Evolutionary conservation across 2,329 filamentous ascomycete species (phyloP).

Genomic region (Setomelanomma holmii): DNA sequence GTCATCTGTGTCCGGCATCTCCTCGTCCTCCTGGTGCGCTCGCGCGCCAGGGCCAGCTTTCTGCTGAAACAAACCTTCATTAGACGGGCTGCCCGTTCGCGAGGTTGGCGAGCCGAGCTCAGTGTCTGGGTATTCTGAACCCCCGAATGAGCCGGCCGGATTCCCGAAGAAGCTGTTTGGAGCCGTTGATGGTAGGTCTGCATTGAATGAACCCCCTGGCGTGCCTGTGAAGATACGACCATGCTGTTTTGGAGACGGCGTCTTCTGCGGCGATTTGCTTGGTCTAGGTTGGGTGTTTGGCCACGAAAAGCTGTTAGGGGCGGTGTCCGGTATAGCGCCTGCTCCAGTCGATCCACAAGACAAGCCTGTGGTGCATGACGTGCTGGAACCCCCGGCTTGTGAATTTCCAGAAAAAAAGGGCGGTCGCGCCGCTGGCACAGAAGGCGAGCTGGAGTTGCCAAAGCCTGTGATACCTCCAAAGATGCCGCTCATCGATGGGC

Average conservation of each 20-base stretch:
- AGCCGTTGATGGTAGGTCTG: neutral
- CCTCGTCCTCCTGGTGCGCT: neutral
- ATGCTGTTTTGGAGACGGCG: neutral
- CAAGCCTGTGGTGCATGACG: neutral
- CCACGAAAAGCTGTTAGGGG: too few species aligned
- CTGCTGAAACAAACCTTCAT: neutral
- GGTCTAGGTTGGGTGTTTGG: too few species aligned
- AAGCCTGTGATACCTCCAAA: too few species aligned
- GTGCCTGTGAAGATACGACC: neutral
- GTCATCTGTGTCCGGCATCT: slow-evolving; percentile 11
- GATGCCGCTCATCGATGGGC: too few species aligned
- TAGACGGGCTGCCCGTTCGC: neutral
- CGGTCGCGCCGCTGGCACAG: too few species aligned
- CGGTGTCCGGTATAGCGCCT: neutral
- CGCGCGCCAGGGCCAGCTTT: neutral
- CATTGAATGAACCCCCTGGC: neutral
- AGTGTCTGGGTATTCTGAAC: neutral
- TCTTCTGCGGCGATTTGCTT: neutral
- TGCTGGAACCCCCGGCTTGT: too few species aligned
- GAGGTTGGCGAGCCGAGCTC: neutral
- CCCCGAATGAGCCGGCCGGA: neutral
- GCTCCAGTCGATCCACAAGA: neutral
- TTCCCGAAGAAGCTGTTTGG: neutral
- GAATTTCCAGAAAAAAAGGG: too few species aligned
- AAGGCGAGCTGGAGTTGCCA: too few species aligned